Percentiles rank a stretch among this genome's conserved stretches.
These are phyloP conservation scores for Platismatia glauca DNA, from an alignment of 495 filamentous ascomycete species.

Conservation along the genomic window DNA sequence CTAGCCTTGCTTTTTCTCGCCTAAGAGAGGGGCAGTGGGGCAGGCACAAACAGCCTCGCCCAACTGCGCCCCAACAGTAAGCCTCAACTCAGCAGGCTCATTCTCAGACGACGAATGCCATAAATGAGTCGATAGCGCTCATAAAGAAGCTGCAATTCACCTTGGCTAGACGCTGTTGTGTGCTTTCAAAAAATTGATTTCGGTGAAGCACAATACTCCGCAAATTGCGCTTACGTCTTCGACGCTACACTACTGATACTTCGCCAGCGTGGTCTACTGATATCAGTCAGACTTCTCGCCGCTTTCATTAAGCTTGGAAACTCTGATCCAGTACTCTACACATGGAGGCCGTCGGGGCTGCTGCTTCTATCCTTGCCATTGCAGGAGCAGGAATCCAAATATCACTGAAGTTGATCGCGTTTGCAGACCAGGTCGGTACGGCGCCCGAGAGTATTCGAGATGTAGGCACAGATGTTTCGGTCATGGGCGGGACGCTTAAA, in stretches of 20 bases:
- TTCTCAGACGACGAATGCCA: too few relatives aligned
- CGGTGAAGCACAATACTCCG: too few relatives aligned
- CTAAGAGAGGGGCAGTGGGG: background rate
- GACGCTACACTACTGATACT: background rate
- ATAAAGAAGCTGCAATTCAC: background rate
- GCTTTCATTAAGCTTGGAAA: background rate
- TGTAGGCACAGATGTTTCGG: slow-evolving; percentile 1
- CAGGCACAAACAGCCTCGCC: background rate
- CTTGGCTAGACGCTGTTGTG: background rate
- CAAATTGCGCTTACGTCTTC: background rate
- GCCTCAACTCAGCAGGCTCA: background rate
- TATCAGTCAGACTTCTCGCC: background rate
- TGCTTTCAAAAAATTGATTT: background rate
- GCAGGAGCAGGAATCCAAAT: slow-evolving; percentile 1
- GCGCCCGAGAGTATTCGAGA: background rate
- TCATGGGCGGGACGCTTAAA: background rate
- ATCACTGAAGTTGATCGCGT: background rate
- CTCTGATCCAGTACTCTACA: background rate
- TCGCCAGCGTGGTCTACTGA: background rate
- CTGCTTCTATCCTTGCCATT: slow-evolving; percentile 6
- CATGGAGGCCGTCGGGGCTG: background rate
- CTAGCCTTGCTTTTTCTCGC: background rate
- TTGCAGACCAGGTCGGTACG: background rate
- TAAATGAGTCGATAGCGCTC: background rate
- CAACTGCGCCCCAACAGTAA: background rate